Base-by-base conservation (phyloP, 2,329 filamentous ascomycete species). In the Hirsutella minnesotensis region DNA sequence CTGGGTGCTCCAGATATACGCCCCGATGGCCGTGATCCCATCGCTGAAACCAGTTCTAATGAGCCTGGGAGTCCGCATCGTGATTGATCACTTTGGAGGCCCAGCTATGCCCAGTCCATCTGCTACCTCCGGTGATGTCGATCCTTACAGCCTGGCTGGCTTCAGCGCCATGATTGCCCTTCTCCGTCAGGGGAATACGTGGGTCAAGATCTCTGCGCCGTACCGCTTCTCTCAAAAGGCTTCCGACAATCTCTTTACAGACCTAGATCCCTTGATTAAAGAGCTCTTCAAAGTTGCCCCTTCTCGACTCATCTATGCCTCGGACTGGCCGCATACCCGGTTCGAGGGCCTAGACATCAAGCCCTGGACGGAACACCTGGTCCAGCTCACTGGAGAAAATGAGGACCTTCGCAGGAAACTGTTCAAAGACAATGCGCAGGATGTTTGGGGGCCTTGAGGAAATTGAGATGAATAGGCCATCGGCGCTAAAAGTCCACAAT, bases 311-410 rank as follows among this genome's bases (percentile, higher is more conserved):
- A 67, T 80, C 0, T 81, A 77, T 55, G 75, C 74, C 1, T 77
- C 73, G 0, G 77, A 81, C 51, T 81, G 77, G 77, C 77, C 77
- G 18, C 76, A 81, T 55, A 81, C 78, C 3, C 63, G 77, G 12
- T 80, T 73, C 46, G 71, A 77, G 19, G 69, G 69, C 2, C 49
- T 77, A 2, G 69, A 81, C 51, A 72, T 79, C 19, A 61, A n/a
- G 39, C 24, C 44, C 31, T 58, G 55, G 54, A 53, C n/a, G 7
- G 34, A n/a, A 4, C 24, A 41, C 19, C n/a, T 41, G 29, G 7
- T 44, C 18, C 9, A 19, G 8, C 13, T 41, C 24, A 38, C 39
- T 3, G 16, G 22, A 10, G 34, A 18, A 2, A 10, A 39, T 27
- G 21, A 38, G 18, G 16, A 20, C 19, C 12, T 38, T 8, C 33